Evolutionary conservation across 179 eudicot species (phyloP).

Genomic region (Patellifolia procumbens): DNA sequence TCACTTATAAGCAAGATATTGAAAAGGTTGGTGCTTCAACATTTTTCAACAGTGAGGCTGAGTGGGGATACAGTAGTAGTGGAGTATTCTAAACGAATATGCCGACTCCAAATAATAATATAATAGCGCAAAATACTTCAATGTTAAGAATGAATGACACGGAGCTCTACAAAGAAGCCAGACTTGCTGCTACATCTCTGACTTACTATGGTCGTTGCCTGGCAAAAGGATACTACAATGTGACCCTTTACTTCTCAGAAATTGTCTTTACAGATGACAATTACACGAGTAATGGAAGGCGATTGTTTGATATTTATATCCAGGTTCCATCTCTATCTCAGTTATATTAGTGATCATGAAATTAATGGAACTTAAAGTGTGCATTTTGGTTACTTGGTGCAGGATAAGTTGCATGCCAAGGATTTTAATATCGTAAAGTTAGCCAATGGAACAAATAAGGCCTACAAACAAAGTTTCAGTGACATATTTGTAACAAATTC

Average conservation of each 20-base stretch:
- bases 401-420: too few species aligned
- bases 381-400: too few species aligned
- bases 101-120: too few species aligned
- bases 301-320: constrained; percentile 3
- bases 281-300: neutral
- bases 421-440: too few species aligned
- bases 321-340: constrained; percentile 13
- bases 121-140: constrained; percentile 21
- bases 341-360: neutral
- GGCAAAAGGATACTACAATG: constrained; percentile 26
- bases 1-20: too few species aligned
- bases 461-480: too few species aligned
- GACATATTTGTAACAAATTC: too few species aligned
- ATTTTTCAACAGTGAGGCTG: neutral
- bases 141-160: constrained; percentile 17
- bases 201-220: constrained; percentile 40
- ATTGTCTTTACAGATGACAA: neutral
- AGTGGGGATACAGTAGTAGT: too few species aligned
- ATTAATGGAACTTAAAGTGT: neutral
- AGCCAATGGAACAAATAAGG: too few species aligned
- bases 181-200: constrained; percentile 35
- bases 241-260: neutral
- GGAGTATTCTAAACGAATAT: too few species aligned
- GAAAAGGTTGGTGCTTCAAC: too few species aligned
- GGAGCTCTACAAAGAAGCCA: constrained; percentile 31